A percentile compares a stretch with the other conserved stretches of the same genome.
Conservation (phyloP, 495 filamentous ascomycete genomes). For the Tuber magnatum region DNA sequence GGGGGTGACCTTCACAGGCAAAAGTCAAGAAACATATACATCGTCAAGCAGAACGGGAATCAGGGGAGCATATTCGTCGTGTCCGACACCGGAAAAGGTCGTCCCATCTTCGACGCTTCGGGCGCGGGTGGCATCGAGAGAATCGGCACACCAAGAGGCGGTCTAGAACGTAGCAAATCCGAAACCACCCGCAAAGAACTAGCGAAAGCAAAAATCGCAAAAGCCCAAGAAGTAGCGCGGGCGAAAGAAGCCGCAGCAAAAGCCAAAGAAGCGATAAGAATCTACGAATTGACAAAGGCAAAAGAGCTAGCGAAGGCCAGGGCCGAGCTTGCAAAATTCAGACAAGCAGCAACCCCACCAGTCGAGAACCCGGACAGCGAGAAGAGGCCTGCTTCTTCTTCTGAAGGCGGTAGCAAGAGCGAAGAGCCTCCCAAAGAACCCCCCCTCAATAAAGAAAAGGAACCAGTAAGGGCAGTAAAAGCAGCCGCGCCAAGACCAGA, state of each 20-base stretch:
- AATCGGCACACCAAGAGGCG: not conserved
- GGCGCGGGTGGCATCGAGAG: not conserved
- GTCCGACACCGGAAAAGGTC: slow-evolving; percentile 18
- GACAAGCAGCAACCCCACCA: not conserved
- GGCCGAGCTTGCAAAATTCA: not conserved
- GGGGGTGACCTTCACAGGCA: not conserved
- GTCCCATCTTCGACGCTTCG: not conserved
- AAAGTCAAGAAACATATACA: slow-evolving; percentile 24
- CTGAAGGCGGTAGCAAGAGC: slow-evolving; percentile 14
- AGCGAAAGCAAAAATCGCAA: slow-evolving; percentile 1
- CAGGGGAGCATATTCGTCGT: slow-evolving; percentile 22
- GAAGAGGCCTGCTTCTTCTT: not conserved
- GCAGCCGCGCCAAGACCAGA: not conserved
- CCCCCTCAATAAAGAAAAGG: slow-evolving; percentile 5
- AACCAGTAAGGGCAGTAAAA: slow-evolving; percentile 3
- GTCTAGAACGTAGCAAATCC: not conserved
- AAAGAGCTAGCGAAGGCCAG: not conserved
- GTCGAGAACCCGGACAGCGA: slow-evolving; percentile 9
- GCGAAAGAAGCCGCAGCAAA: slow-evolving; percentile 16
- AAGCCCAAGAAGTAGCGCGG: not conserved
- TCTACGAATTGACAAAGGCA: not conserved
- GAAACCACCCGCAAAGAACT: not conserved
- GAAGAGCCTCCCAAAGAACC: not conserved
- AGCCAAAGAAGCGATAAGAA: slow-evolving; percentile 12
- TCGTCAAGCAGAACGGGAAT: slow-evolving; percentile 25